phyloP scores from a whole-genome alignment of 2,329 filamentous ascomycete species.

The Xylaria sp. region DNA sequence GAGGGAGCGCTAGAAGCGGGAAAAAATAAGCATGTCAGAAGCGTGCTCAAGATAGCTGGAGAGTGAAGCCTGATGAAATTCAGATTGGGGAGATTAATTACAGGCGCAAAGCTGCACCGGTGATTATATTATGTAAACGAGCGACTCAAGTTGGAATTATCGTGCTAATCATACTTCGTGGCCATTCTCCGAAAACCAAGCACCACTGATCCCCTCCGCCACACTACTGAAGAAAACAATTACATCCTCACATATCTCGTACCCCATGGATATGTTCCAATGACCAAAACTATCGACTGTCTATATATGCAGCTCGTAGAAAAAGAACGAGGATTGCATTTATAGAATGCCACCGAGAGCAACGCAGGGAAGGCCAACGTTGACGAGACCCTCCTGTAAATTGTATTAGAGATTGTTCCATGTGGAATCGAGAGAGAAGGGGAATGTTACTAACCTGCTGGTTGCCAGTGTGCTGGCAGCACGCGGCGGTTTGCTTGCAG shows the following conservation, averaged over 20 bases:
- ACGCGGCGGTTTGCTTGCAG: conserved; percentile 50
- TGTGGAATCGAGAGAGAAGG: neutral
- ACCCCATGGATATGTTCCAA: conserved; percentile 39
- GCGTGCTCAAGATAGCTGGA: too few relatives aligned
- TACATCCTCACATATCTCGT: conserved; percentile 47
- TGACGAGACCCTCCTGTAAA: conserved; percentile 46
- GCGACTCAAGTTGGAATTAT: conserved; percentile 50
- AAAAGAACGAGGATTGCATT: conserved; percentile 37
- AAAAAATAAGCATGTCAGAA: too few relatives aligned
- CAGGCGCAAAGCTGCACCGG: neutral
- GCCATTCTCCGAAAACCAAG: conserved; percentile 42
- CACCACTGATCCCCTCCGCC: conserved; percentile 25
- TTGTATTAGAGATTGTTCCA: conserved; percentile 25
- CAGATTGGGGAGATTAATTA: conserved; percentile 3
- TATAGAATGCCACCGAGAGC: conserved; percentile 48
- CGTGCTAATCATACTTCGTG: conserved; percentile 41
- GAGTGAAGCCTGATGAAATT: too few relatives aligned
- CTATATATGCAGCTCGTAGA: conserved; percentile 32
- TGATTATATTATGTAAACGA: conserved; percentile 41
- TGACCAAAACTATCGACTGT: conserved; percentile 29
- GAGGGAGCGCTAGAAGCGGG: too few relatives aligned
- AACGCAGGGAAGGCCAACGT: conserved; percentile 49
- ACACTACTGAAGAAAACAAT: conserved; percentile 39
- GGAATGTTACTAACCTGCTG: conserved; percentile 41
- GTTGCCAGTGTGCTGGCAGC: conserved; percentile 49